Percentiles rank a stretch among this genome's conserved stretches.
Conservation (phyloP, 306 rosid genomes). For the Vigna trinervia region DNA sequence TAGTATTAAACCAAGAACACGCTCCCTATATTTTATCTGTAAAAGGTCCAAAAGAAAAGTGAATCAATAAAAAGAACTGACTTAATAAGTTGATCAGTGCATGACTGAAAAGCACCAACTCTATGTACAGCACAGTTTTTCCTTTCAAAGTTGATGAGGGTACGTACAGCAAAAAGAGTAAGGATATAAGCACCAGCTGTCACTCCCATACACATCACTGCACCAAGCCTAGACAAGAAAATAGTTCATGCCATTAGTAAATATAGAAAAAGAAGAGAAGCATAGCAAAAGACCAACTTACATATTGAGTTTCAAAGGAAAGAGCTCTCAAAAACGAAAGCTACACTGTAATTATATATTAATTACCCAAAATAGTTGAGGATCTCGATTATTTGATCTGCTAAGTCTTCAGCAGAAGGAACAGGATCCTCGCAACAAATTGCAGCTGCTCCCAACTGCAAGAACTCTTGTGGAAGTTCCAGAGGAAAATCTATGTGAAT, state of each 20-base stretch:
- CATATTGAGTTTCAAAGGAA: not conserved
- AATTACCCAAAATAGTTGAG: constrained; percentile 82
- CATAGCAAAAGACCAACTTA: constrained; percentile 17
- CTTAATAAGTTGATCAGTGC: not conserved
- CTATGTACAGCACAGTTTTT: constrained; percentile 10
- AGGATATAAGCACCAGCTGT: constrained; percentile 98
- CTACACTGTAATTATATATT: constrained; percentile 16
- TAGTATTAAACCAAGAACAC: constrained; percentile 93
- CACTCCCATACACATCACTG: constrained; percentile 99
- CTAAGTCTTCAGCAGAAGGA: constrained; percentile 86
- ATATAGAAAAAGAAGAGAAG: constrained; percentile 31
- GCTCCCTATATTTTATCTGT: constrained; percentile 94
- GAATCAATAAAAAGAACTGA: constrained; percentile 7
- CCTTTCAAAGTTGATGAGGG: constrained; percentile 38
- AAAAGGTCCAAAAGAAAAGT: constrained; percentile 37
- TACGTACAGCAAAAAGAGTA: constrained; percentile 89
- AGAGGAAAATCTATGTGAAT: constrained; percentile 62
- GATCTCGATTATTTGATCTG: constrained; percentile 86
- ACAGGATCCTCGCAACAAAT: constrained; percentile 66
- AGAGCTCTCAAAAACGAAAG: constrained; percentile 21
- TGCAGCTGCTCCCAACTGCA: constrained; percentile 96
- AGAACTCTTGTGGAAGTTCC: constrained; percentile 83
- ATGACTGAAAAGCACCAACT: constrained; percentile 14
- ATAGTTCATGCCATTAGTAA: constrained; percentile 44
- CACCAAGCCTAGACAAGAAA: constrained; percentile 77